Conservation (phyloP, 768 basidiomycete species). For the Ephemerocybe angulata region DNA sequence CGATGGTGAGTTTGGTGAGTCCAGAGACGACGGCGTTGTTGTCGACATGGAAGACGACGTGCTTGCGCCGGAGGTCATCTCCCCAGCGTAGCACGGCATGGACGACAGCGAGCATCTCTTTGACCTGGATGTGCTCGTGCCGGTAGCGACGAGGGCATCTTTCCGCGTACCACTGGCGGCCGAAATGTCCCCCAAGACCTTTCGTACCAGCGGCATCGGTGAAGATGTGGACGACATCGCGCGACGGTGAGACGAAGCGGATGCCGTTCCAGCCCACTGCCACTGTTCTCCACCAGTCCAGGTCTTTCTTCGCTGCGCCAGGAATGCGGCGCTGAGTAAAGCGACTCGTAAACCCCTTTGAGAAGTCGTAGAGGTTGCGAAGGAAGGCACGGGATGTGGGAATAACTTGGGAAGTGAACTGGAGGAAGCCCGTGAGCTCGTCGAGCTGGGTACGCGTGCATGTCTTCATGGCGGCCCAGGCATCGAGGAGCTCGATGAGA, state of each 20-base stretch:
- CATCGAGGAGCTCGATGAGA: slow-evolving; percentile 19
- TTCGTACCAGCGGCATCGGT: slow-evolving; percentile 31
- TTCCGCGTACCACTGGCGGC: slow-evolving; percentile 20
- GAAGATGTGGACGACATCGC: slow-evolving; percentile 22
- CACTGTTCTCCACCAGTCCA: background rate
- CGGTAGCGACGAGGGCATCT: slow-evolving; percentile 18
- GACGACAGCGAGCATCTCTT: slow-evolving; percentile 28
- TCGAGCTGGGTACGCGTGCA: too few relatives aligned
- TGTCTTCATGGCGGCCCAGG: too few relatives aligned
- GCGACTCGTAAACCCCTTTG: background rate
- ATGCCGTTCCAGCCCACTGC: background rate
- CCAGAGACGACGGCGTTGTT: slow-evolving; percentile 21
- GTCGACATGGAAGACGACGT: slow-evolving; percentile 28
- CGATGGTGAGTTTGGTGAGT: slow-evolving; percentile 5
- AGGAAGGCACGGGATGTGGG: background rate
- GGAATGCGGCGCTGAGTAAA: background rate
- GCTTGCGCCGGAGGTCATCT: slow-evolving; percentile 14
- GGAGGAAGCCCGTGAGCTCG: too few relatives aligned
- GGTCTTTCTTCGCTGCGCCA: background rate
- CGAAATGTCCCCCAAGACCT: slow-evolving; percentile 23
- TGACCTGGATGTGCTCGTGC: slow-evolving; percentile 26
- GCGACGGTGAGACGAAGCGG: background rate
- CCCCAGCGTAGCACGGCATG: slow-evolving; percentile 27
- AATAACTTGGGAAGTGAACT: background rate
- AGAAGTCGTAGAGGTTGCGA: background rate